Conservation (phyloP, 1,284 basidiomycete genomes). For the Ustanciosporium gigantosporum region DNA sequence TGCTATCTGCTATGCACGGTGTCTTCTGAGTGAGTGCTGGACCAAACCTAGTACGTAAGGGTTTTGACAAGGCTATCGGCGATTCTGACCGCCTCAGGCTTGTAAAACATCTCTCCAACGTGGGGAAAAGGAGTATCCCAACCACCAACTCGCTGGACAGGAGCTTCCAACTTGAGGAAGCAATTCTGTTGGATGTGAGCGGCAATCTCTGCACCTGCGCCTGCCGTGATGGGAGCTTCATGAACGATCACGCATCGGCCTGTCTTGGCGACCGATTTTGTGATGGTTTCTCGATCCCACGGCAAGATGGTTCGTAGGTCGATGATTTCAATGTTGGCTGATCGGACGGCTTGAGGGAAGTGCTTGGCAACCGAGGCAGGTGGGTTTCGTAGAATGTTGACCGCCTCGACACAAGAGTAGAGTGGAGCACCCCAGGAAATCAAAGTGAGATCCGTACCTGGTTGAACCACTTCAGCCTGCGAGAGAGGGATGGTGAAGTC, state of each 20-base stretch:
- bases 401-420: constrained; percentile 82
- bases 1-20: too few relatives aligned
- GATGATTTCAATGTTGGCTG: constrained; percentile 81
- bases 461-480: constrained; percentile 73
- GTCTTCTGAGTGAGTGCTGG: too few relatives aligned
- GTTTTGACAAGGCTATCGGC: constrained; percentile 39
- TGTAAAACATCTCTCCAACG: constrained; percentile 48
- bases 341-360: constrained; percentile 72
- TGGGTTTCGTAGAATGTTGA: constrained; percentile 72
- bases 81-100: constrained; percentile 43
- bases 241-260: constrained; percentile 53
- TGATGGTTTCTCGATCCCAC: constrained; percentile 74
- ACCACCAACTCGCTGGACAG: constrained; percentile 36
- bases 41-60: constrained; percentile 15
- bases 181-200: constrained; percentile 46
- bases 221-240: constrained; percentile 52
- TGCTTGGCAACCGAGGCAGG: constrained; percentile 70
- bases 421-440: constrained; percentile 89
- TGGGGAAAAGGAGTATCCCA: constrained; percentile 53
- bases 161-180: constrained; percentile 51
- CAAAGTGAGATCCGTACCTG: constrained; percentile 81
- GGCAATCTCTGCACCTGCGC: constrained; percentile 50
- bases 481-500: constrained; percentile 82
- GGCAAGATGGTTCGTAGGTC: constrained; percentile 87
- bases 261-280: constrained; percentile 42